Evolutionary conservation across 139 green algal species (phyloP), one percentile per base, ranked within the genome.

Genomic region (Astrephomene gubernaculifera): DNA sequence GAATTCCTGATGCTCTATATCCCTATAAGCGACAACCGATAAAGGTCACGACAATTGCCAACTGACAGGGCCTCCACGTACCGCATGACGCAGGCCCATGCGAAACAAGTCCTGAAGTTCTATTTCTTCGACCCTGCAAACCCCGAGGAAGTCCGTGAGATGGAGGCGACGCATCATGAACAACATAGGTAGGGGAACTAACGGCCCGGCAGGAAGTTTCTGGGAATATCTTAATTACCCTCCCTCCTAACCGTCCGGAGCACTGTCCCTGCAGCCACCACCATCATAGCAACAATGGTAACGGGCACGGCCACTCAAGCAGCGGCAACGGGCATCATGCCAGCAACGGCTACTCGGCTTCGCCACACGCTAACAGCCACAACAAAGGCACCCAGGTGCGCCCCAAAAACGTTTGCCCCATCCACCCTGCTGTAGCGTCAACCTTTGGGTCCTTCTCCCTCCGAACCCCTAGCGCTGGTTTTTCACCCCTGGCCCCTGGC

Each of bases 111-210:
- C n/a, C 60, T 83, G 1, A 52, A 38, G 12, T 83, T 83, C 76
- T 85, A 49, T 22, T 85, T 76, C 44, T 85, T 85, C 45, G 79
- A 85, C 79, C 79, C 79, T 0, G 17, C 29, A 4, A 76, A 85
- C 79, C 79, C 79, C 1, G 79, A 85, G 64, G 44, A 85, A 22
- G 79, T 85, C 0, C 63, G 63, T 25, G 79, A 85, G 22, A 38
- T 85, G 5, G 29, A 38, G 8, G 79, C 79, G 19, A 85, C 52
- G 63, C 61, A 72, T 33, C 54, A 43, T 19, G 53, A 70, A 25
- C 38, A 17, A 1, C 35, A 54, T 5, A 81, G 73, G 73, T 70
- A 25, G 5, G 49, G 22, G 63, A 25, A 10, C 24, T 35, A 25
- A n/a, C n/a, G n/a, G n/a, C n/a, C n/a, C n/a, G n/a, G 65, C 2